Evolutionary conservation across 2,329 filamentous ascomycete species (phyloP).

Genomic region (Verticillium nonalfalfae): DNA sequence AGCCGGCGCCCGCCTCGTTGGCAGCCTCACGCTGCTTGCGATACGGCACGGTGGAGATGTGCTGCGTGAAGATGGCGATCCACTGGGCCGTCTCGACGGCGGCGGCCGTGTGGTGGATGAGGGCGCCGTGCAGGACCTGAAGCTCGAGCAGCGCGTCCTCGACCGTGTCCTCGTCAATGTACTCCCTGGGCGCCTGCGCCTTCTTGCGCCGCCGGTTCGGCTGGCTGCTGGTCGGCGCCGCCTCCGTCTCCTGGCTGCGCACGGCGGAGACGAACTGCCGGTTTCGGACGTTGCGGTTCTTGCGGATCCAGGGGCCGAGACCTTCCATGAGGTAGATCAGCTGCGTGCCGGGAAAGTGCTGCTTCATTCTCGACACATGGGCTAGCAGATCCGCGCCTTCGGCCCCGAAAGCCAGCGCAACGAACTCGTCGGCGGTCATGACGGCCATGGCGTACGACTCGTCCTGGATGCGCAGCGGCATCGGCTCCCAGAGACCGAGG

Average conservation of each 20-base stretch:
- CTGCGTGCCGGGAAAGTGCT: constrained; percentile 42
- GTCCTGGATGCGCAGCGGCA: constrained; percentile 38
- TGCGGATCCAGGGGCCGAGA: constrained; percentile 57
- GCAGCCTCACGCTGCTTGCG: constrained; percentile 44
- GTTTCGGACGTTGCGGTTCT: constrained; percentile 62
- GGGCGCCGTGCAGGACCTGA: constrained; percentile 59
- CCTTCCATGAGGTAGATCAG: constrained; percentile 70
- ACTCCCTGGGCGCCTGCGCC: constrained; percentile 33
- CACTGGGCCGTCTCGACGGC: constrained; percentile 63
- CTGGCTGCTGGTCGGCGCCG: constrained; percentile 15
- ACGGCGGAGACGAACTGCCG: constrained; percentile 62
- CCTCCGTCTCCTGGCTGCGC: constrained; percentile 31
- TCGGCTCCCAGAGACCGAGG: constrained; percentile 59
- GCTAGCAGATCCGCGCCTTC: constrained; percentile 46
- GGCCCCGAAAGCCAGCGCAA: constrained; percentile 45
- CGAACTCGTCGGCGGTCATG: constrained; percentile 58
- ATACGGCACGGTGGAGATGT: constrained; percentile 72
- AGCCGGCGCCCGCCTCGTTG: constrained; percentile 49
- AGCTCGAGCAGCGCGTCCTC: constrained; percentile 66
- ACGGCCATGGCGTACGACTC: constrained; percentile 60
- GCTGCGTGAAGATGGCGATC: constrained; percentile 69
- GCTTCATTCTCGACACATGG: constrained; percentile 51
- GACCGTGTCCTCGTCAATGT: constrained; percentile 60
- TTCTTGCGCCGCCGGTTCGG: constrained; percentile 29
- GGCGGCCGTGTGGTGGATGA: constrained; percentile 63